Base-by-base conservation (phyloP, 345 rosid genomes). In the Gynandropsis gynandra region DNA sequence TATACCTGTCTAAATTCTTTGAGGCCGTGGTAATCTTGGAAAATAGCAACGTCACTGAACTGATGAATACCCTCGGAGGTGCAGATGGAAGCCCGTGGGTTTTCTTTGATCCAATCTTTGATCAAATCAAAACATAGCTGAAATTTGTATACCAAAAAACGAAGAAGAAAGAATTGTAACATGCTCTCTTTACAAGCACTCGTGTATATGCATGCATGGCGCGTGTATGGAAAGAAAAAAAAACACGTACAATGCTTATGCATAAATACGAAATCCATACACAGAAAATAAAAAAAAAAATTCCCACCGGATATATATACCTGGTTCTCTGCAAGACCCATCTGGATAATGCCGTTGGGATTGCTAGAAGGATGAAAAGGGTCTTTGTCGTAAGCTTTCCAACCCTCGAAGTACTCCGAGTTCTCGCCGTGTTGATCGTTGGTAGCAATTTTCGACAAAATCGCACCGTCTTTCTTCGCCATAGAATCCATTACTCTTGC, bases 271-370 rank as follows among this genome's bases (percentile, higher is more conserved):
- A n/a, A n/a, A n/a, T n/a, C n/a, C n/a, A n/a, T n/a, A n/a, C n/a
- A n/a, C n/a, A n/a, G n/a, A n/a, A n/a, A n/a, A n/a, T n/a, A n/a
- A n/a, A n/a, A n/a, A n/a, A n/a, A n/a, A n/a, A n/a, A n/a, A n/a
- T n/a, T n/a, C n/a, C n/a, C n/a, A n/a, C n/a, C n/a, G 4, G 2
- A 32, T 15, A 31, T 8, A 31, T 4, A 3, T 27, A 88, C 97
- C 88, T 70, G 95, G 70, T 89, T 89, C 60, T 89, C 95, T 0
- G 95, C 80, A 9, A 89, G 83, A 31, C 97, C 97, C 88, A 89
- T 81, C 62, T 89, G 97, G 59, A 89, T 85, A 18, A 88, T 72
- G 0, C 97, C 97, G 0, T 67, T 35, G 4, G 85, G 89, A 33
- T 85, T 82, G 2, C 16, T 60, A 17, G 69, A 39, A 0, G 66